Base-by-base conservation (phyloP, 2,329 filamentous ascomycete genomes). In the Didymella glomerata region DNA sequence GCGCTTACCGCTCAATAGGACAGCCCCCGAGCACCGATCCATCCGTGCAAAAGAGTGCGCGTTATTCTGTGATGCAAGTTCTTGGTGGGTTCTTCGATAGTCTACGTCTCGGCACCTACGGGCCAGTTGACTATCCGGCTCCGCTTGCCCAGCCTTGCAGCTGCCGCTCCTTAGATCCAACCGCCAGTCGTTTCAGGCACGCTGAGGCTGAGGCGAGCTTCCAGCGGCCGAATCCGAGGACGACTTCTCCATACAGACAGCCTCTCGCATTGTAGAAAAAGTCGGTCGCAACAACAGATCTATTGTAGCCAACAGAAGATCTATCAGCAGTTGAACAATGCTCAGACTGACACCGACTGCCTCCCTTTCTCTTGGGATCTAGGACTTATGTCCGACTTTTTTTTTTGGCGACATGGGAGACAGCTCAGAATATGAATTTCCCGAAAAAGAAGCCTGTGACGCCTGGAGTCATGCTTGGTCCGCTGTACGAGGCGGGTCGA, bases 111-210 rank as follows among this genome's bases (percentile, higher is more conserved):
- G 46, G 45, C n/a, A 54, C 50, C 18, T 49, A 38, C 42, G 46
- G 54, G 41, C 24, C 32, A 34, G 32, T 48, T 25, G 48, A 36
- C 48, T 36, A 47, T 47, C 50, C 50, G 56, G 56, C 46, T 59
- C 56, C 56, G 56, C 49, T 54, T 48, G 52, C 54, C 48, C 40
- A 60, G 42, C 54, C 47, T 57, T 58, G 56, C 56, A 49, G 46
- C 18, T 58, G 56, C 40, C 45, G 56, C 50, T 54, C 25, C 18
- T 58, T 46, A 58, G 60, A 36, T 52, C 65, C 65, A 66, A 55
- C 63, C 59, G 59, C 61, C 45, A 64, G 53, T 50, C 50, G 57
- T 52, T 64, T 56, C 63, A 61, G 47, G 61, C 62, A 65, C 57
- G 65, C 62, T 58, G 56, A 57, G 38, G 54, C 51, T 52, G 45